Conservation (phyloP, 2,329 filamentous ascomycete genomes). For the Ceratocystis lukuohia region DNA sequence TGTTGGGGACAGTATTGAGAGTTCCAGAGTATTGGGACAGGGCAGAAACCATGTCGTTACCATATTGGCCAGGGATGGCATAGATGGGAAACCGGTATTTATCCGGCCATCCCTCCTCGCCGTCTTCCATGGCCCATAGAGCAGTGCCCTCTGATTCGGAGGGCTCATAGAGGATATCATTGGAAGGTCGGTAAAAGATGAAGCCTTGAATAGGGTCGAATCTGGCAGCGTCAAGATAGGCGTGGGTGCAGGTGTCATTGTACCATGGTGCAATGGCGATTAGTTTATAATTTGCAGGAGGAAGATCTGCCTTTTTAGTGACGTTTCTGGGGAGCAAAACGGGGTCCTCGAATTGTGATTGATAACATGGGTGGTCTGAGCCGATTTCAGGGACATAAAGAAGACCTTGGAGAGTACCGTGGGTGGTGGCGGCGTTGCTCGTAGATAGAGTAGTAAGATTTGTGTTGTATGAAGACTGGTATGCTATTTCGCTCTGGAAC, state of each 20-base stretch:
- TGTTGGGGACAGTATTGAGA: slow-evolving; percentile 47
- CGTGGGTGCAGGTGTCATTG: slow-evolving; percentile 54
- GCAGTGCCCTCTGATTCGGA: slow-evolving; percentile 33
- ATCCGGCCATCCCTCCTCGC: slow-evolving; percentile 51
- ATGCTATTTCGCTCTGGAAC: slow-evolving; percentile 35
- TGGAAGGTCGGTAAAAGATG: slow-evolving; percentile 48
- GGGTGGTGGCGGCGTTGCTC: slow-evolving; percentile 45
- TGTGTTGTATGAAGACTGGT: slow-evolving; percentile 36
- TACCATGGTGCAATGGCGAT: slow-evolving; percentile 84
- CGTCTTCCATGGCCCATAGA: slow-evolving; percentile 58
- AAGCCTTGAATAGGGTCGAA: slow-evolving; percentile 47
- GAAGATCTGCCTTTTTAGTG: slow-evolving; percentile 58
- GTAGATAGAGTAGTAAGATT: slow-evolving; percentile 67
- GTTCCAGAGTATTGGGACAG: slow-evolving; percentile 67
- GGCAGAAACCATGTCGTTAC: slow-evolving; percentile 54
- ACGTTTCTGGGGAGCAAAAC: slow-evolving; percentile 58
- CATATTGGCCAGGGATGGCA: slow-evolving; percentile 57
- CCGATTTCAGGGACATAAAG: slow-evolving; percentile 70
- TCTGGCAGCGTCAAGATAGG: slow-evolving; percentile 53
- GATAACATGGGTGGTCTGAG: slow-evolving; percentile 45
- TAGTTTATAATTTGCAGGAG: slow-evolving; percentile 53
- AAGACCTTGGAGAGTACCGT: slow-evolving; percentile 58
- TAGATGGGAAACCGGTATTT: slow-evolving; percentile 69
- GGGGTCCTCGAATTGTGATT: slow-evolving; percentile 38
- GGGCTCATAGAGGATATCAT: slow-evolving; percentile 29